Evolutionary conservation across 2,329 filamentous ascomycete genomes (phyloP).

Genomic region (Colletotrichum orbiculare): DNA sequence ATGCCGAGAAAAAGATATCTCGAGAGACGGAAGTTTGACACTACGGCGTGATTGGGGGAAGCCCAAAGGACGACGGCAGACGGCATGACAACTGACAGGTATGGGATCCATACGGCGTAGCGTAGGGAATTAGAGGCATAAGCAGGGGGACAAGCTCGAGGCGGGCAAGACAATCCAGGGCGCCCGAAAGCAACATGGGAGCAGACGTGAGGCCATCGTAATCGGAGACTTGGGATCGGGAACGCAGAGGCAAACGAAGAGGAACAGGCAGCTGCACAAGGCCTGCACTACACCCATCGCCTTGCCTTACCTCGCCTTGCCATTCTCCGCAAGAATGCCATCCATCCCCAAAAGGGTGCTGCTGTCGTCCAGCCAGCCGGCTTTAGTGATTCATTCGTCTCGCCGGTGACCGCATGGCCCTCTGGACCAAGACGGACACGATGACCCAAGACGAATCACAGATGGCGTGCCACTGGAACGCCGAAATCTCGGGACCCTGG

Average conservation of each 20-base stretch:
- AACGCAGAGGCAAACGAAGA: too few relatives aligned
- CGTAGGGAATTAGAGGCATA: background rate
- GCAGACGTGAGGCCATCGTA: constrained; percentile 32
- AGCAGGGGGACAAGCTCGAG: constrained; percentile 27
- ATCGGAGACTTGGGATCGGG: background rate
- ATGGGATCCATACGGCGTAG: too few relatives aligned
- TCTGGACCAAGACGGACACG: constrained; percentile 5
- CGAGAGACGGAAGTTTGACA: background rate
- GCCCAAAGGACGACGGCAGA: background rate
- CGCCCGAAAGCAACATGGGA: constrained; percentile 22
- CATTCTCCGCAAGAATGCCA: too few relatives aligned
- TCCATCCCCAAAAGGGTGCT: too few relatives aligned
- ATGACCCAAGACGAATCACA: constrained; percentile 33
- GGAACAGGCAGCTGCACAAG: too few relatives aligned
- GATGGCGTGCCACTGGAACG: constrained; percentile 33
- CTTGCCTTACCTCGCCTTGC: too few relatives aligned
- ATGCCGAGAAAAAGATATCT: background rate
- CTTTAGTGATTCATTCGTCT: too few relatives aligned
- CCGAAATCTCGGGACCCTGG: constrained; percentile 28
- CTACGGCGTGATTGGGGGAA: background rate
- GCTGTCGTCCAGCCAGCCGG: too few relatives aligned
- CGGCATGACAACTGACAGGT: constrained; percentile 21
- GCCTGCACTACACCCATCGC: too few relatives aligned
- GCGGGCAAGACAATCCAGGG: constrained; percentile 27
- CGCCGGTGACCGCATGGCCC: background rate